Base-by-base conservation (phyloP, 352 stramenopile genomes). In the Phytophthora parvispora region DNA sequence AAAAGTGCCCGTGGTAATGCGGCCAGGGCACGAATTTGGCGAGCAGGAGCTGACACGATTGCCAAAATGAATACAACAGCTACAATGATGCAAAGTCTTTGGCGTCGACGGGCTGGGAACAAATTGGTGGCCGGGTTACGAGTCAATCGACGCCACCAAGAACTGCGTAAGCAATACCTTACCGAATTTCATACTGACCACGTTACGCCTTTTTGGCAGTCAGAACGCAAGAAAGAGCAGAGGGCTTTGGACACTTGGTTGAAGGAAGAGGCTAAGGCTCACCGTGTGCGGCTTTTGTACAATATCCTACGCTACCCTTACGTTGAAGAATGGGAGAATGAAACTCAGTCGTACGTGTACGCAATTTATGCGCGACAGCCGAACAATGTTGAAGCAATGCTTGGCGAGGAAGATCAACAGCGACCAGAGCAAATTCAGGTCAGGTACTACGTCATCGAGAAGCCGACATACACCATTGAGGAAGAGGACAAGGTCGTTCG, bases 171-270 rank as follows among this genome's bases (percentile, higher is more conserved):
- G 3, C 32, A 77, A 15, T 96, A 96, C 55, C 25, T 93, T 12
- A 67, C 72, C 2, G 85, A 94, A n/a, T 77, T 81, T n/a, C 63
- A 75, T 10, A 40, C 51, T 13, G 84, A 94, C 51, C 78, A 84
- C 25, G 86, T 94, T 49, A 89, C 75, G 3, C 78, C 79, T 6
- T 60, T 94, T 42, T 96, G 86, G 88, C 68, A 88, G 53, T 61
- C 64, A 18, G 88, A 96, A 16, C 72, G 86, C 6, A 80, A 83
- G 43, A 80, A 74, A 47, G 86, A 93, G 49, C 75, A 87, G 15
- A 51, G 81, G 24, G 76, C 84, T 28, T 64, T 81, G 20, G 84
- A 90, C 20, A 55, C 77, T 25, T 92, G 77, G 69, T 32, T 77
- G 3, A 40, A 58, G 9, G 78, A 83, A 27, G 66, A 87, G 36